A percentile compares a stretch with the other conserved stretches of the same genome.
These are phyloP conservation scores for Phytophthora cactorum DNA, from an alignment of 352 stramenopile species.

Conservation along the genomic window DNA sequence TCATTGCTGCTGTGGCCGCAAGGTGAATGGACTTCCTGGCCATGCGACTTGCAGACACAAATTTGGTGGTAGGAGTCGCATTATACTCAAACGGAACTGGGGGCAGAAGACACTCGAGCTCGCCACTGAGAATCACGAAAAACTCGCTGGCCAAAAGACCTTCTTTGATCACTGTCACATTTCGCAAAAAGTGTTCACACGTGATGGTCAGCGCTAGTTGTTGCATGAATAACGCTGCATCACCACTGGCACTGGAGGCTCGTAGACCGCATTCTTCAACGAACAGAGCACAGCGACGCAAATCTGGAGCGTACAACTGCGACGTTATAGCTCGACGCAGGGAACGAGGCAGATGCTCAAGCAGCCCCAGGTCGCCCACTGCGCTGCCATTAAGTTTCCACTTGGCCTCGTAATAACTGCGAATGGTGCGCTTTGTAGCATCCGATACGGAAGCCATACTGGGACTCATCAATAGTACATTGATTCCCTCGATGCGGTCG, in stretches of 20 bases:
- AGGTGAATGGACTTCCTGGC: conserved; percentile 27
- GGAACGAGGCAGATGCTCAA: conserved; percentile 54
- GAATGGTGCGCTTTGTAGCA: conserved; percentile 56
- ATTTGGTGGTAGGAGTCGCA: background rate
- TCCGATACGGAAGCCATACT: conserved; percentile 49
- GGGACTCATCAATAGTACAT: conserved; percentile 55
- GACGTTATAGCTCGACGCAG: conserved; percentile 41
- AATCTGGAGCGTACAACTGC: conserved; percentile 46
- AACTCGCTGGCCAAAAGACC: conserved; percentile 60
- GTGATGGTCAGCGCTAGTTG: conserved; percentile 42
- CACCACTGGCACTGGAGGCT: conserved; percentile 11
- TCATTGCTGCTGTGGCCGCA: conserved; percentile 25
- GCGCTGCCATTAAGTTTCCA: conserved; percentile 77
- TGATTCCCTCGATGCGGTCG: conserved; percentile 68
- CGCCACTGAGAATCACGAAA: conserved; percentile 68
- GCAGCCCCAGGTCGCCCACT: conserved; percentile 54
- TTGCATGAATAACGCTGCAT: conserved; percentile 39
- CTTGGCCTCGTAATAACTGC: conserved; percentile 74
- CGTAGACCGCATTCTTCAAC: conserved; percentile 9
- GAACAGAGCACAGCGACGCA: conserved; percentile 44
- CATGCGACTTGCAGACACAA: conserved; percentile 8
- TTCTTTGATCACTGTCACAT: conserved; percentile 61
- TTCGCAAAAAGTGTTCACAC: conserved; percentile 66
- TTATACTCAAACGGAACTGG: conserved; percentile 23
- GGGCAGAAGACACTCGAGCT: conserved; percentile 58